Conservation (phyloP, 1,139 yeast genomes). For the Pichia sp. region DNA sequence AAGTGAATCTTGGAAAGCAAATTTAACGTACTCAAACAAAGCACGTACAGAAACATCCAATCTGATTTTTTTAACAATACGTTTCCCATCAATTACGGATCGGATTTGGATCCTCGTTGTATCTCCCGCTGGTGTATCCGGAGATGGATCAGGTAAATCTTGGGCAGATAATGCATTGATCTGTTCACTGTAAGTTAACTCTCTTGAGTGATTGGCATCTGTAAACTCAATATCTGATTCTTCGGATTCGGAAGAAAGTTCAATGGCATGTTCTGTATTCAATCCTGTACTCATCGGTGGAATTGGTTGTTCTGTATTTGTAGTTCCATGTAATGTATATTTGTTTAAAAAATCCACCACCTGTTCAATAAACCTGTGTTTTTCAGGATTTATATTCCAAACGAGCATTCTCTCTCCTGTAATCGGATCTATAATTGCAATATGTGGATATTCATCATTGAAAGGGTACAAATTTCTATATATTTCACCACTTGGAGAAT, state of each 20-base stretch:
- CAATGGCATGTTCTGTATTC: conserved; percentile 21
- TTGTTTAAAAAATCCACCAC: conserved; percentile 53
- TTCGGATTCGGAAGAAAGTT: no score
- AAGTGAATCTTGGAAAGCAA: conserved; percentile 44
- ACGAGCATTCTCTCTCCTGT: conserved; percentile 82
- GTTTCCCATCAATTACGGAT: conserved; percentile 71
- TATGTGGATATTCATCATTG: conserved; percentile 62
- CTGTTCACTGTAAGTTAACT: conserved; percentile 26
- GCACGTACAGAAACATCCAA: conserved; percentile 51
- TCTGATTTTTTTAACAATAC: conserved; percentile 70
- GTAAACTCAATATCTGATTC: background rate
- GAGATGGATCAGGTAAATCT: conserved; percentile 55
- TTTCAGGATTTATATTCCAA: conserved; percentile 66
- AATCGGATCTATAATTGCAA: conserved; percentile 88
- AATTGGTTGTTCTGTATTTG: conserved; percentile 26
- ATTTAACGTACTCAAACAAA: conserved; percentile 55
- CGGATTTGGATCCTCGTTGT: conserved; percentile 82
- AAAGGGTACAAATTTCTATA: conserved; percentile 70
- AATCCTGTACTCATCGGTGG: conserved; percentile 13
- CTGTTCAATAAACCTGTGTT: conserved; percentile 53
- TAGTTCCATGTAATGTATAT: conserved; percentile 60
- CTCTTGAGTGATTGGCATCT: background rate
- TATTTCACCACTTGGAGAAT: conserved; percentile 65
- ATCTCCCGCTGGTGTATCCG: conserved; percentile 35
- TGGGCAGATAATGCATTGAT: conserved; percentile 21